Evolutionary conservation across 2,329 filamentous ascomycete species (phyloP).

Genomic region (Teratosphaeria nubilosa): DNA sequence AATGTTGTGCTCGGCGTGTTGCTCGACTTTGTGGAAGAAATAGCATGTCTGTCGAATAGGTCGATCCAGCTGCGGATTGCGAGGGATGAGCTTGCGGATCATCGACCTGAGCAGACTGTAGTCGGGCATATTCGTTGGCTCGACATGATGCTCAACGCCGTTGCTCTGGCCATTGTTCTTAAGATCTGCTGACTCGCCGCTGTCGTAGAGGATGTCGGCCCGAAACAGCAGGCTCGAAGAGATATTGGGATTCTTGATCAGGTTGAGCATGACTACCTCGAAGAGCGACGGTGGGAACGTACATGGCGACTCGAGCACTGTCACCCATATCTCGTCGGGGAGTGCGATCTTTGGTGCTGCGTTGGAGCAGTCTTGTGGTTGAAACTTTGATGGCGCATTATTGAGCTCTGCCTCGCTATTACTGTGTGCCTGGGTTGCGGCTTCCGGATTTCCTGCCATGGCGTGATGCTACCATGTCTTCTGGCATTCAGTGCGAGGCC

Average conservation of each 20-base stretch:
- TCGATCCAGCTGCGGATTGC: conserved; percentile 67
- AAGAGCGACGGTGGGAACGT: conserved; percentile 56
- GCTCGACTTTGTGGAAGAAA: conserved; percentile 40
- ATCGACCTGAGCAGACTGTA: conserved; percentile 51
- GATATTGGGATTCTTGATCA: conserved; percentile 70
- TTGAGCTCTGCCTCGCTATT: background rate
- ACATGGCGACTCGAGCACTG: conserved; percentile 33
- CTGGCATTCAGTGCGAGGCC: background rate
- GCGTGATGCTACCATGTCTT: background rate
- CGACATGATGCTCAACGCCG: background rate
- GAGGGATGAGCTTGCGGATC: conserved; percentile 67
- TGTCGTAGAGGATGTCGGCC: conserved; percentile 60
- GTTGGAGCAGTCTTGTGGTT: background rate
- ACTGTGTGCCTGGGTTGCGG: background rate
- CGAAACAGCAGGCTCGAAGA: conserved; percentile 70
- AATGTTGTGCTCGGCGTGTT: conserved; percentile 37
- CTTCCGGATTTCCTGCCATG: background rate
- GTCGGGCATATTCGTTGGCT: conserved; percentile 8
- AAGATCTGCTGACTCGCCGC: conserved; percentile 32
- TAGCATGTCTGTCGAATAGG: conserved; percentile 75
- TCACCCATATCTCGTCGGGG: conserved; percentile 18
- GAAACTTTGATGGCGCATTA: background rate
- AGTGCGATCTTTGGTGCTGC: background rate
- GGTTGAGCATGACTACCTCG: conserved; percentile 57
- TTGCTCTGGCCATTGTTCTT: conserved; percentile 26